Base-by-base conservation (phyloP, 331 rosid species). In the Acacia concinna region DNA sequence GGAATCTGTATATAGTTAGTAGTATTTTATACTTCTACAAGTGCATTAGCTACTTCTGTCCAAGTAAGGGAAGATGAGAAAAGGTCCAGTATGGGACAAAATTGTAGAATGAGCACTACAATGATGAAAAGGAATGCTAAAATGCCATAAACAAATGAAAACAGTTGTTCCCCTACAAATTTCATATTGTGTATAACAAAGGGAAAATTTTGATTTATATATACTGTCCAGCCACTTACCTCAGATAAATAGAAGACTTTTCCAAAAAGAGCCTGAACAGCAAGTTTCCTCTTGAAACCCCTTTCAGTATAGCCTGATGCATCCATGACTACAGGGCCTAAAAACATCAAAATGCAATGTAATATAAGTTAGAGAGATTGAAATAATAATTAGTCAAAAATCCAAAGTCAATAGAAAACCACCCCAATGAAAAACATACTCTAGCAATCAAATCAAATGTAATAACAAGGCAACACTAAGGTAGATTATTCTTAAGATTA, bases 211-310 rank as follows among this genome's bases (percentile, higher is more conserved):
- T 72, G 2, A 75, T 57, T 34, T 40, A 21, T 34, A 59, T 43
- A 32, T 38, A 71, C 74, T 57, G 81, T 75, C 85, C 37, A 52
- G 66, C 65, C 38, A 81, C 89, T 76, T 81, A 93, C 98, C 92
- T 95, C 99, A 18, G 99, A 93, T 44, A 95, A 89, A 83, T 95
- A 93, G 89, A 91, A 95, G 74, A 95, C 83, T 86, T 95, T 95
- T 79, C 98, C 98, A 68, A 95, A 95, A 54, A 95, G 97, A 46
- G 91, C 87, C 83, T 93, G 96, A 71, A 93, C 94, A 27, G 98
- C 99, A 74, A 95, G 86, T 81, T 95, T 95, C 89, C 99, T 90
- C 87, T 95, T 95, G 86, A 95, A 95, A 84, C 98, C 99, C 87
- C 71, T 91, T 86, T 95, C 99, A 25, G 97, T 85, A 82, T 95